A percentile compares a stretch with the other conserved stretches of the same genome.
phyloP scores from a whole-genome alignment of 257 asterid genomes.

The Avicennia marina region DNA sequence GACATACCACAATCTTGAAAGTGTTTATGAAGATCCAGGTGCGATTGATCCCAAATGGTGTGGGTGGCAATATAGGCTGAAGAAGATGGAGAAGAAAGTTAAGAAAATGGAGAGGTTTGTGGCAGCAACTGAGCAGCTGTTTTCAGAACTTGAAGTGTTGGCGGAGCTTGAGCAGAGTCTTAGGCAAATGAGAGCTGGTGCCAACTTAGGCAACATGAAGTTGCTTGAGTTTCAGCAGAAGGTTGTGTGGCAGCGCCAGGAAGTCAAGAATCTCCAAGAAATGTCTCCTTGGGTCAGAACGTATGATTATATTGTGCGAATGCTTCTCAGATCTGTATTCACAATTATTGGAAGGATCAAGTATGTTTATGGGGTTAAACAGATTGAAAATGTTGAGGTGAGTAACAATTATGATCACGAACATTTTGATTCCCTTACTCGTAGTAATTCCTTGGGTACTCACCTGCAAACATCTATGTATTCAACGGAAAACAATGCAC shows the following conservation, averaged over 20 bases:
- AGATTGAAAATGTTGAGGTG: conserved; percentile 26
- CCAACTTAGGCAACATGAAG: conserved; percentile 40
- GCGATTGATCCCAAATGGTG: conserved; percentile 51
- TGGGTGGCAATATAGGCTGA: conserved; percentile 52
- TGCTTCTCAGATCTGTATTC: conserved; percentile 61
- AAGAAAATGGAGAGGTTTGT: conserved; percentile 90
- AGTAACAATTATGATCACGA: conserved; percentile 18
- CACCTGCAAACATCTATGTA: conserved; percentile 29
- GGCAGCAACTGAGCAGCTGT: conserved; percentile 58
- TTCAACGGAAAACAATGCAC: conserved; percentile 33
- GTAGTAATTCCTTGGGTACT: conserved; percentile 40
- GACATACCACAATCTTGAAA: conserved; percentile 50
- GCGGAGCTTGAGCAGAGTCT: conserved; percentile 72
- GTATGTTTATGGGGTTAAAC: conserved; percentile 34
- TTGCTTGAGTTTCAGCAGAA: conserved; percentile 79
- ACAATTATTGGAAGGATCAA: conserved; percentile 61
- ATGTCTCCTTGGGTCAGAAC: conserved; percentile 83
- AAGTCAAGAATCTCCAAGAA: conserved; percentile 77
- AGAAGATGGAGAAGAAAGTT: conserved; percentile 80
- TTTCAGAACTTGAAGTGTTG: conserved; percentile 74
- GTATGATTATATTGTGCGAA: conserved; percentile 59
- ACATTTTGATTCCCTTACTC: conserved; percentile 21
- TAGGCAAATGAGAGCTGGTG: conserved; percentile 57
- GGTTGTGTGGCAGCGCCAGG: conserved; percentile 74
- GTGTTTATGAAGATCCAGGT: conserved; percentile 37